Percentiles rank a stretch among this genome's conserved stretches.
Evolutionary conservation across 106 monocot species (phyloP).

Genomic region (Apostasia ramifera): DNA sequence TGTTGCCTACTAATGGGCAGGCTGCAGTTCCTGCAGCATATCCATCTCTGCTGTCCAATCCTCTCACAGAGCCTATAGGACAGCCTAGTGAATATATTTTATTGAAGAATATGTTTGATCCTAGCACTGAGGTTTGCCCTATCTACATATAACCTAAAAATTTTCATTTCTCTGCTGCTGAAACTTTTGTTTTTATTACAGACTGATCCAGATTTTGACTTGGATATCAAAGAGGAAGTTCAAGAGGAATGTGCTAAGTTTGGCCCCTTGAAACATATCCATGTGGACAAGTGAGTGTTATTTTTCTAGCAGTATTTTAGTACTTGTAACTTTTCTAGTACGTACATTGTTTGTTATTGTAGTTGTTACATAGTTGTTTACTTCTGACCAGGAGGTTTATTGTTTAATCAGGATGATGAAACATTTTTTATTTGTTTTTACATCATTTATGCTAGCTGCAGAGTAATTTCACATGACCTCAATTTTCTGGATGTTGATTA

Average conservation of each 20-base stretch:
- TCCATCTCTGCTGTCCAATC: slow-evolving; percentile 7
- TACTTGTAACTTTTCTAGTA: background rate
- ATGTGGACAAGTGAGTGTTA: slow-evolving; percentile 28
- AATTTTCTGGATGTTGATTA: too few relatives aligned
- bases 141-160: background rate
- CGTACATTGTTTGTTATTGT: too few relatives aligned
- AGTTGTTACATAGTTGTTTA: too few relatives aligned
- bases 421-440: too few relatives aligned
- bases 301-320: background rate
- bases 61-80: slow-evolving; percentile 18
- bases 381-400: too few relatives aligned
- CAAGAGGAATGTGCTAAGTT: slow-evolving; percentile 27
- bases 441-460: too few relatives aligned
- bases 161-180: background rate
- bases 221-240: slow-evolving; percentile 28
- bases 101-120: slow-evolving; percentile 27
- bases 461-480: too few relatives aligned
- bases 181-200: slow-evolving; percentile 5
- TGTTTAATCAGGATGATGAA: too few relatives aligned
- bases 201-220: slow-evolving; percentile 31
- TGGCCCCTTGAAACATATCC: slow-evolving; percentile 26
- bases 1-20: slow-evolving; percentile 11
- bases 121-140: slow-evolving; percentile 19
- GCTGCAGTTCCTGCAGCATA: slow-evolving; percentile 6
- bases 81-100: slow-evolving; percentile 23